These are phyloP conservation scores for Mortierella sp. DNA, from an alignment of 371 early-diverging fungal species.

Conservation along the genomic window DNA sequence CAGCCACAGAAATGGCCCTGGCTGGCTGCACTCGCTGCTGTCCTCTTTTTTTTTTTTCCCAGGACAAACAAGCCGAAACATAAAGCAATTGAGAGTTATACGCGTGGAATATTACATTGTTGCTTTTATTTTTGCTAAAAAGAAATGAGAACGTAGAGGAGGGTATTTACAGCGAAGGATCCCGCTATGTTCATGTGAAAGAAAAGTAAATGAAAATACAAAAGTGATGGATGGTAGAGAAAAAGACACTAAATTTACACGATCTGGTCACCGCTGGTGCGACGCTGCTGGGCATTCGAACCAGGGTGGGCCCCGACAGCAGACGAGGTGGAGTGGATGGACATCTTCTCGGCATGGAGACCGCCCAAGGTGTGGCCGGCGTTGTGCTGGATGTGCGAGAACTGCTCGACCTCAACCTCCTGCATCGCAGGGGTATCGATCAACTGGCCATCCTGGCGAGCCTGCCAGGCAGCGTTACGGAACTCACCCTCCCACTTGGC, in stretches of 20 bases:
- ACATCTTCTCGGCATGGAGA: slow-evolving; percentile 43
- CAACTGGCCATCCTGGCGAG: slow-evolving; percentile 23
- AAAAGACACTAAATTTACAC: slow-evolving; percentile 24
- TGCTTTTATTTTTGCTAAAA: slow-evolving; percentile 8
- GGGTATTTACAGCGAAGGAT: slow-evolving; percentile 10
- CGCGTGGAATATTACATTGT: neutral
- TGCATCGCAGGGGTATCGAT: slow-evolving; percentile 36
- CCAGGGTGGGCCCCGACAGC: slow-evolving; percentile 15
- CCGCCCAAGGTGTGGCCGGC: slow-evolving; percentile 29
- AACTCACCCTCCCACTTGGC: slow-evolving; percentile 83
- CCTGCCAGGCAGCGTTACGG: slow-evolving; percentile 66
- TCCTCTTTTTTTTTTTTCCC: slow-evolving; percentile 14
- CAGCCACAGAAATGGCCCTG: neutral
- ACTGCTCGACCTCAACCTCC: slow-evolving; percentile 34
- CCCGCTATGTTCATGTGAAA: neutral
- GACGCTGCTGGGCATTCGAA: slow-evolving; percentile 19
- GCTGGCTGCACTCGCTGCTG: neutral
- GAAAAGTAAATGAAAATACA: slow-evolving; percentile 11
- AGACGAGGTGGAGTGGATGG: slow-evolving; percentile 40
- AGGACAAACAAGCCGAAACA: neutral
- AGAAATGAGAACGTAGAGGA: neutral
- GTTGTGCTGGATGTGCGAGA: slow-evolving; percentile 21
- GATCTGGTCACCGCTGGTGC: slow-evolving; percentile 20
- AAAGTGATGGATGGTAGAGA: neutral
- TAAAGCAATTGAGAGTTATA: neutral